A percentile compares a stretch with the other conserved stretches of the same genome.
Evolutionary conservation across 352 stramenopile species (phyloP).

Genomic region (Phytophthora aleatoria): DNA sequence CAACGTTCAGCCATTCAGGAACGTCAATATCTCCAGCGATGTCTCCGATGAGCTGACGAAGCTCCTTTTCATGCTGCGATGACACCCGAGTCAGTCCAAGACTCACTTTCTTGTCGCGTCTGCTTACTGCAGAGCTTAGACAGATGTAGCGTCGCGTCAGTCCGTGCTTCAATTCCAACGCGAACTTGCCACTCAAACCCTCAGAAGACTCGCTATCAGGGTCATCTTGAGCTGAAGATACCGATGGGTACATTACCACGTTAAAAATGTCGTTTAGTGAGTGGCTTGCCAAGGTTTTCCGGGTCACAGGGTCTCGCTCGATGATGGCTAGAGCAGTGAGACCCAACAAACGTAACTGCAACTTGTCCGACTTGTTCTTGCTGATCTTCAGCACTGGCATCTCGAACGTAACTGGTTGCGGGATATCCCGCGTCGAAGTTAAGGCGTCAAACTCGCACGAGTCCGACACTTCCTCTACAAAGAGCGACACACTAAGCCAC

Average conservation of each 20-base stretch:
- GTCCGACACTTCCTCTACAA: conserved; percentile 86
- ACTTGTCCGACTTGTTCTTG: conserved; percentile 73
- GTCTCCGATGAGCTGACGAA: conserved; percentile 72
- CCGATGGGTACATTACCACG: conserved; percentile 84
- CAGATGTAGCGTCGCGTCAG: conserved; percentile 79
- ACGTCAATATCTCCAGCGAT: conserved; percentile 66
- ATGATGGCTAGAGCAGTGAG: conserved; percentile 73
- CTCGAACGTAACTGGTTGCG: conserved; percentile 82
- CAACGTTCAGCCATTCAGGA: conserved; percentile 73
- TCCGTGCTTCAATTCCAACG: conserved; percentile 84
- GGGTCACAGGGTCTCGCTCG: conserved; percentile 75
- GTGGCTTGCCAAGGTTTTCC: conserved; percentile 69
- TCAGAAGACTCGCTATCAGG: conserved; percentile 49
- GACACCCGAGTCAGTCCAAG: conserved; percentile 65
- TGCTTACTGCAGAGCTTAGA: conserved; percentile 62
- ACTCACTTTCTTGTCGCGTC: conserved; percentile 78
- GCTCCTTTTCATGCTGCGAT: conserved; percentile 63
- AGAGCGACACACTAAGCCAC: conserved; percentile 80
- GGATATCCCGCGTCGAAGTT: conserved; percentile 76
- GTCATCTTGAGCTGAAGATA: conserved; percentile 69
- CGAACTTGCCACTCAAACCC: conserved; percentile 78
- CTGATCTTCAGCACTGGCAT: conserved; percentile 87
- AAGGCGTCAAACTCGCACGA: conserved; percentile 85
- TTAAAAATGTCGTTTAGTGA: conserved; percentile 86
- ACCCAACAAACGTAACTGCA: conserved; percentile 77